Percentiles rank a stretch among this genome's conserved stretches.
Conservation (phyloP, 192 early-diverging fungal genomes). For the Backusella westeae region DNA sequence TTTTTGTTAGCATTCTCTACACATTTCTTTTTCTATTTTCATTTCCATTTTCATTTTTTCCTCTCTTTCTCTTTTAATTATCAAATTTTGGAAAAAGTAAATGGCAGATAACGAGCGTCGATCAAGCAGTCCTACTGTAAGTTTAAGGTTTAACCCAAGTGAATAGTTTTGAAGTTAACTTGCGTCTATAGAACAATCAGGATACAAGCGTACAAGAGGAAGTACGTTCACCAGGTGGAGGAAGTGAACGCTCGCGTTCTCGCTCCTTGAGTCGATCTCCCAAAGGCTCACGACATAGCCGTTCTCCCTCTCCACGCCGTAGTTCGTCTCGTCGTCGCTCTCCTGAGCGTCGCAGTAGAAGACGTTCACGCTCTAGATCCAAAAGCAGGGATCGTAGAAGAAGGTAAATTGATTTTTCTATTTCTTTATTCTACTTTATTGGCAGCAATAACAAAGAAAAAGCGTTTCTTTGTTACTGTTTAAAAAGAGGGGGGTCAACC, state of each 20-base stretch:
- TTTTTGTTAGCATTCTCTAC: background rate
- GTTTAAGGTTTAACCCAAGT: background rate
- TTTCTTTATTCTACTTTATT: background rate
- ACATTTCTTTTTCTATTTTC: background rate
- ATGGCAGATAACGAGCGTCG: background rate
- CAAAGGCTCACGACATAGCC: slow-evolving; percentile 3
- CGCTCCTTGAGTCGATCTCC: slow-evolving; percentile 22
- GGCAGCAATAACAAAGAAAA: background rate
- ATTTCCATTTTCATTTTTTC: background rate
- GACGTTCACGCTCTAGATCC: slow-evolving; percentile 25
- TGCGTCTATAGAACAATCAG: background rate
- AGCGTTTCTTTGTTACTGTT: background rate
- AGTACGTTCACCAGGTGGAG: background rate
- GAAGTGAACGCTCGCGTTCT: slow-evolving; percentile 12
- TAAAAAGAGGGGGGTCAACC: background rate
- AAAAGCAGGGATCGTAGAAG: slow-evolving; percentile 24
- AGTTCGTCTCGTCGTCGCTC: slow-evolving; percentile 14
- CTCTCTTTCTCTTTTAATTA: background rate
- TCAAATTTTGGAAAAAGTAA: background rate
- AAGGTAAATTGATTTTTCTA: slow-evolving; percentile 10
- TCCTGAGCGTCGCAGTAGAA: slow-evolving; percentile 19
- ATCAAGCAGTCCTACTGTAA: background rate
- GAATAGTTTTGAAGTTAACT: background rate
- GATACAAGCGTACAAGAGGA: background rate
- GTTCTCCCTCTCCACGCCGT: slow-evolving; percentile 21